Evolutionary conservation across 768 basidiomycete species (phyloP).

Genomic region (Leccinum longicurvipes): DNA sequence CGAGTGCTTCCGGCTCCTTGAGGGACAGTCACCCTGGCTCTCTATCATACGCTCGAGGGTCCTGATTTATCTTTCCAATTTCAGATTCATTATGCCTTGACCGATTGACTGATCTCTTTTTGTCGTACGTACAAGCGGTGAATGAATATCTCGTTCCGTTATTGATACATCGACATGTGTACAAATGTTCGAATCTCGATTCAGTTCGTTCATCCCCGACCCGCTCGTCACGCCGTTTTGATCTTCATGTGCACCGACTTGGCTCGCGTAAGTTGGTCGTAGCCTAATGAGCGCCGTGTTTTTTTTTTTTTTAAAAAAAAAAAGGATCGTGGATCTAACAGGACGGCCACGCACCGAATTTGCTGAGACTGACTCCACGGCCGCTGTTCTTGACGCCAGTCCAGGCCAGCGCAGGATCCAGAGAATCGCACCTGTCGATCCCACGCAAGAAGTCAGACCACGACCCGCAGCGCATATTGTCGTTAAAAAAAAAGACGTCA

Average conservation of each 20-base stretch:
- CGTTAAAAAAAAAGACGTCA: constrained; percentile 24
- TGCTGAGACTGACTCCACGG: constrained; percentile 84
- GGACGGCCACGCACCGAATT: constrained; percentile 61
- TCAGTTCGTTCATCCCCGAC: neutral
- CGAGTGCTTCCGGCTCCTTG: constrained; percentile 31
- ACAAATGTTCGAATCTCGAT: neutral
- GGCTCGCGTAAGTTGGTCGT: constrained; percentile 78
- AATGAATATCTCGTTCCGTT: neutral
- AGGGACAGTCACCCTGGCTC: constrained; percentile 31
- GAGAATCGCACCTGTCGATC: constrained; percentile 67
- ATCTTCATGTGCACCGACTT: constrained; percentile 86
- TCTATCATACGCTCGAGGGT: constrained; percentile 35
- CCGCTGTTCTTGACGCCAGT: constrained; percentile 93
- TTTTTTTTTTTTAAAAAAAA: too few species aligned
- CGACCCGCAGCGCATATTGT: too few species aligned
- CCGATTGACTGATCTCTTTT: neutral
- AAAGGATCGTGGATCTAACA: neutral
- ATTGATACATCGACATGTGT: neutral
- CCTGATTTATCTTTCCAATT: constrained; percentile 21
- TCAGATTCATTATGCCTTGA: neutral
- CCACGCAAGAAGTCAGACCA: neutral
- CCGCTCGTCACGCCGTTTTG: constrained; percentile 38
- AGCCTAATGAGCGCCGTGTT: constrained; percentile 48
- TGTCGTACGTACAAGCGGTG: neutral
- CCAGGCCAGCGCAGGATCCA: constrained; percentile 95